Base-by-base conservation (phyloP, 768 basidiomycete genomes). In the Dacryopinax spathularia region DNA sequence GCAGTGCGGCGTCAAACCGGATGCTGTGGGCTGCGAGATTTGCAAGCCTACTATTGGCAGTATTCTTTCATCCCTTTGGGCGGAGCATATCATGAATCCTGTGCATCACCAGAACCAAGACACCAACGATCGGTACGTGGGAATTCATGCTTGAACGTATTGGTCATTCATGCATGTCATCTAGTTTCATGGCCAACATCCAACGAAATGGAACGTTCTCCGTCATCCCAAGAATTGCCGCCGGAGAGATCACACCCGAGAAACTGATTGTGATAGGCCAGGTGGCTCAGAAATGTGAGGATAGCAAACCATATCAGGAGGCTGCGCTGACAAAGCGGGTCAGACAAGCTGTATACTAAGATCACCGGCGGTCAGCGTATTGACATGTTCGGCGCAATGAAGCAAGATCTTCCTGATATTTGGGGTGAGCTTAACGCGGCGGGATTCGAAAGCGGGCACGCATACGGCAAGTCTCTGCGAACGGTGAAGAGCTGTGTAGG, bases 401-500 rank as follows among this genome's bases (percentile, higher is more conserved):
- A 86, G 69, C 79, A 82, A 65, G 86, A 88, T 67, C 75, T 87
- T 12, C 87, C 86, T 0, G 78, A 78, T 25, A 87, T 88, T 29
- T 81, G 81, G 87, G 82, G 82, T 63, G 80, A 82, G 67, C 79
- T 87, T 5, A 76, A 80, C 63, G 72, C 74, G 3, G 85, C 84
- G 2, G 87, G 87, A 7, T 86, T 89, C 66, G 85, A 88, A 72
- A 85, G 84, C 35, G 87, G 87, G 1, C 86, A 88, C 68, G 88
- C 84, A 0, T 88, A 88, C 69, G 87, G 86, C 65, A 82, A 82
- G 68, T 77, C 80, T 10, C 73, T 88, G 35, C 77, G 87, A n/a
- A 87, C 86, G 0, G 86, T 89, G 60, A 88, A 89, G 73, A 83
- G 81, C 0, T 88, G 88, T 68, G 87, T 89, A 56, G 86, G 86